These are phyloP conservation scores for Hysterium pulicare DNA, from an alignment of 2,329 filamentous ascomycete genomes.

Conservation along the genomic window DNA sequence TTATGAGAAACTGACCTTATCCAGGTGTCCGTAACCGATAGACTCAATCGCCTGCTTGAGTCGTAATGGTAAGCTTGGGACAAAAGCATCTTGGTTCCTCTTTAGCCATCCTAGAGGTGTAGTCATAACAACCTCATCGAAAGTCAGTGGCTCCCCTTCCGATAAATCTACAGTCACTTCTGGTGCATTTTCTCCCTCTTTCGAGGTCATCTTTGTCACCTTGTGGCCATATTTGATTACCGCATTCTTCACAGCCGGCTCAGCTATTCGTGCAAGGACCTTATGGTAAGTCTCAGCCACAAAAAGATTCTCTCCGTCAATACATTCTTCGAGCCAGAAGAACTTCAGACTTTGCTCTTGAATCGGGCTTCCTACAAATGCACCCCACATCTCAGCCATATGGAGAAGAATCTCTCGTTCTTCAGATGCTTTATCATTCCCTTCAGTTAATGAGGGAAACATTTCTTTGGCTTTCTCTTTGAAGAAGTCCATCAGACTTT, in stretches of 20 bases:
- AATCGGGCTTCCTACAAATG: constrained; percentile 65
- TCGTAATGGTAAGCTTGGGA: constrained; percentile 56
- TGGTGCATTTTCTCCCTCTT: constrained; percentile 13
- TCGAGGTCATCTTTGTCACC: constrained; percentile 43
- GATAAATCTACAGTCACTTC: constrained; percentile 43
- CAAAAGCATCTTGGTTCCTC: constrained; percentile 47
- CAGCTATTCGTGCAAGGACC: constrained; percentile 58
- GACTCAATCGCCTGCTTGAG: constrained; percentile 60
- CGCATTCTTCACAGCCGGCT: constrained; percentile 54
- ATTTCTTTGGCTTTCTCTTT: constrained; percentile 46
- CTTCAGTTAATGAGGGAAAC: constrained; percentile 33
- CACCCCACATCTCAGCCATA: constrained; percentile 65
- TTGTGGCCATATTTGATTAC: constrained; percentile 50
- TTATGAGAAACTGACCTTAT: constrained; percentile 55
- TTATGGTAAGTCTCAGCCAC: constrained; percentile 59
- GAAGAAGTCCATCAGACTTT: constrained; percentile 59
- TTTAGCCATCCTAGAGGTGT: constrained; percentile 55
- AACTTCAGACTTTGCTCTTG: constrained; percentile 67
- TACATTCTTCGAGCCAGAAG: constrained; percentile 75
- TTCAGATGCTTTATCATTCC: constrained; percentile 37
- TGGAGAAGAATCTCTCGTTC: constrained; percentile 51
- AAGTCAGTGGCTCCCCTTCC: constrained; percentile 47
- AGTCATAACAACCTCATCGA: constrained; percentile 67
- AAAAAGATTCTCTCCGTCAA: constrained; percentile 67
- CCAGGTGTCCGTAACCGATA: constrained; percentile 67